Conservation (phyloP, 495 filamentous ascomycete genomes). For the Trichoderma asperelloides region DNA sequence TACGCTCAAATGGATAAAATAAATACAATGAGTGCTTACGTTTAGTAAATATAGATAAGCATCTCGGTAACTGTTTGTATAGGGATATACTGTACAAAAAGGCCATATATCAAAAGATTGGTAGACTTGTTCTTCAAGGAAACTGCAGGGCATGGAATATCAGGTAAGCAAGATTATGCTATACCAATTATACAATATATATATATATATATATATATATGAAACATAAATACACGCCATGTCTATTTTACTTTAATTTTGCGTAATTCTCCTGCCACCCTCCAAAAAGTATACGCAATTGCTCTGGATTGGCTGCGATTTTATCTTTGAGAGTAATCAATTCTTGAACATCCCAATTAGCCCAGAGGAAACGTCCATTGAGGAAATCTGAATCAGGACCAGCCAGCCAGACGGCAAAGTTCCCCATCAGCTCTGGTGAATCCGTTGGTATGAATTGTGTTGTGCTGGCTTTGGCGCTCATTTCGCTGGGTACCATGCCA, state of each 20-base stretch:
- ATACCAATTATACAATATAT: too few relatives aligned
- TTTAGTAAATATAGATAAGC: too few relatives aligned
- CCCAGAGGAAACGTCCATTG: conserved; percentile 27
- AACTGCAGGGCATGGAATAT: too few relatives aligned
- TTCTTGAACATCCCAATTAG: conserved; percentile 38
- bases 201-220: too few relatives aligned
- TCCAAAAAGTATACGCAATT: neutral
- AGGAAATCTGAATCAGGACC: conserved; percentile 27
- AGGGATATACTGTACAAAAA: too few relatives aligned
- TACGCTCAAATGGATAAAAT: too few relatives aligned
- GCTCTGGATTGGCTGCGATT: neutral
- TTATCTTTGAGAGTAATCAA: conserved; percentile 13
- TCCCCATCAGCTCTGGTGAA: neutral
- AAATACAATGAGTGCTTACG: too few relatives aligned
- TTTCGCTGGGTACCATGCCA: conserved; percentile 27
- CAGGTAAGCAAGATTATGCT: too few relatives aligned
- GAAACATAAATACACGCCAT: too few relatives aligned
- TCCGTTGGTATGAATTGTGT: conserved; percentile 17
- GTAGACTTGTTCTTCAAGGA: too few relatives aligned
- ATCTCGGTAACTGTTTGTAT: too few relatives aligned
- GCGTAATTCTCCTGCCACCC: neutral
- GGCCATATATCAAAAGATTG: too few relatives aligned
- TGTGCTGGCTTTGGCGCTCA: conserved; percentile 18
- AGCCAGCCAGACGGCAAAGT: conserved; percentile 30
- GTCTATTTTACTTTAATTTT: neutral